phyloP scores from a whole-genome alignment of 192 early-diverging fungal genomes.

The Coemansia erecta region DNA sequence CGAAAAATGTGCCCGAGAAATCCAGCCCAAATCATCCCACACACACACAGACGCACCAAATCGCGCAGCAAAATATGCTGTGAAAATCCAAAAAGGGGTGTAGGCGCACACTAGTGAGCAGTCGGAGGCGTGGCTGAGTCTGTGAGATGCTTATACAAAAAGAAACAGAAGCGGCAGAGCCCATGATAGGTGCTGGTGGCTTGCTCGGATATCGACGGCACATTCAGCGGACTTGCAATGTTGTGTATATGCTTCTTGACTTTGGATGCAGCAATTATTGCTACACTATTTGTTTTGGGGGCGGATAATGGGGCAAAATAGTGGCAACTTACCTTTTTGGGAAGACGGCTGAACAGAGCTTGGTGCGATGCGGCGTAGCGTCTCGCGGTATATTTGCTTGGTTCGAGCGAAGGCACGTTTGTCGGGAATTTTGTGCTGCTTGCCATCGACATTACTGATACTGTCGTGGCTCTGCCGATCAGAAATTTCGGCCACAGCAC shows the following conservation, averaged over 20 bases:
- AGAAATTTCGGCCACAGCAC: no score
- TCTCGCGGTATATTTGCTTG: not conserved
- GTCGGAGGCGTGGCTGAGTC: no score
- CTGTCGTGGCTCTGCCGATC: not conserved
- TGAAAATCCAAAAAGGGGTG: no score
- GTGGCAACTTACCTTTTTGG: conserved; percentile 2
- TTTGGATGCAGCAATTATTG: not conserved
- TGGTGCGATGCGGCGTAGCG: conserved; percentile 1
- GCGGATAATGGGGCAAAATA: not conserved
- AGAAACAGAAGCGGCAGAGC: no score
- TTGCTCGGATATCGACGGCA: no score
- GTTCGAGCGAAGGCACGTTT: not conserved
- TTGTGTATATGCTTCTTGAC: no score
- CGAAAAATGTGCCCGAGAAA: conserved; percentile 4
- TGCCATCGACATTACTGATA: not conserved
- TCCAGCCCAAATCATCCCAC: not conserved
- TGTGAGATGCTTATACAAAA: no score
- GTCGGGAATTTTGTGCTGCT: not conserved
- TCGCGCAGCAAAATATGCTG: no score
- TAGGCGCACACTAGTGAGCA: no score
- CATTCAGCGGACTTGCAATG: no score
- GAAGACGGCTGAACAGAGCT: not conserved
- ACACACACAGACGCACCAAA: no score
- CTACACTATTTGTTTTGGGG: conserved; percentile 2
- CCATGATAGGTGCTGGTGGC: no score